Conservation (phyloP, 2,329 filamentous ascomycete genomes). For the Penicillium corylophilum region DNA sequence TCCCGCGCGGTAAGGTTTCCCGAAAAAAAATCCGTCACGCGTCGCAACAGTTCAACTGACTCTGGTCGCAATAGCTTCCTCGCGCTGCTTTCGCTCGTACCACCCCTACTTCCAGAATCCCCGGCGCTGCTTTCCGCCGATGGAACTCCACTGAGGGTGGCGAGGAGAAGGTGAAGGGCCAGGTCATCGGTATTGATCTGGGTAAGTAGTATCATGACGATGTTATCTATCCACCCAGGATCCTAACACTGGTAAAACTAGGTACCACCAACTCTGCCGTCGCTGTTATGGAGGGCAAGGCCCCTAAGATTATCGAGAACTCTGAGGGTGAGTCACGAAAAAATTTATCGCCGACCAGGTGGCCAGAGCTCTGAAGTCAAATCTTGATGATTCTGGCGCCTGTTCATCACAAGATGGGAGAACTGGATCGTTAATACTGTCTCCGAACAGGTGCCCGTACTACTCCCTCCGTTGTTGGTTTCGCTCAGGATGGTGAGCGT, state of each 20-base stretch:
- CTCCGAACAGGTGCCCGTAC: slow-evolving; percentile 69
- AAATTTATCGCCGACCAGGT: slow-evolving; percentile 13
- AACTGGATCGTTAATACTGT: slow-evolving; percentile 16
- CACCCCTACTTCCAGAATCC: slow-evolving; percentile 65
- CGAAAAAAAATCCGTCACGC: slow-evolving; percentile 12
- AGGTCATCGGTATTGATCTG: slow-evolving; percentile 97
- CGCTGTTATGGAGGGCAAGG: slow-evolving; percentile 95
- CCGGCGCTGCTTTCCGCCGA: slow-evolving; percentile 68
- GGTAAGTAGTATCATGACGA: slow-evolving; percentile 55
- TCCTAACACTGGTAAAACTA: slow-evolving; percentile 33
- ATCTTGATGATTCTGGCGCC: neutral
- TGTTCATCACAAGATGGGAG: neutral
- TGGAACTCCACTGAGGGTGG: slow-evolving; percentile 54
- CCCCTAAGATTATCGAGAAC: slow-evolving; percentile 96
- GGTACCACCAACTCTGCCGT: slow-evolving; percentile 97
- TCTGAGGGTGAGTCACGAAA: slow-evolving; percentile 68
- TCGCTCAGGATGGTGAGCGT: slow-evolving; percentile 92
- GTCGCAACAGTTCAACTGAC: slow-evolving; percentile 23
- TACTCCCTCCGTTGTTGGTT: slow-evolving; percentile 92
- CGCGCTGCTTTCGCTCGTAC: slow-evolving; percentile 70
- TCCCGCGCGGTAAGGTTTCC: slow-evolving; percentile 66
- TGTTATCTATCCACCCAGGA: neutral
- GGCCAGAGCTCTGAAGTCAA: slow-evolving; percentile 6
- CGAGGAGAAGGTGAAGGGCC: slow-evolving; percentile 82
- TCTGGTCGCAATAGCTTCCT: slow-evolving; percentile 61